phyloP scores from a whole-genome alignment of 441 rosid genomes.

The Arabidopsis hybrid region DNA sequence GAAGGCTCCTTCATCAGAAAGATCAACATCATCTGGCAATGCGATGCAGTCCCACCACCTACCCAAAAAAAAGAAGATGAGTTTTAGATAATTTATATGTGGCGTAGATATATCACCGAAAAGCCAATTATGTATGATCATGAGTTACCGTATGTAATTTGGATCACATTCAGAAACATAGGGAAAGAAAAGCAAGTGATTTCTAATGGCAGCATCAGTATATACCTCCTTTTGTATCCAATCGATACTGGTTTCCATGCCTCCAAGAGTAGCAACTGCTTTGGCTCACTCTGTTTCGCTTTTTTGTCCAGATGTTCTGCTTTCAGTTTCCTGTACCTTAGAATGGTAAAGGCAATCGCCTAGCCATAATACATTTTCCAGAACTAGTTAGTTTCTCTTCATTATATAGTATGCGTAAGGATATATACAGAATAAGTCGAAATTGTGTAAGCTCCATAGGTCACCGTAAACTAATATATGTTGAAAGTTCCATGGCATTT shows the following conservation, averaged over 20 bases:
- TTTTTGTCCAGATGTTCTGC: conserved; percentile 47
- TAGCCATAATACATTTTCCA: conserved; percentile 45
- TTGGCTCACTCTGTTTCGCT: conserved; percentile 42
- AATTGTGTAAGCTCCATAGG: neutral
- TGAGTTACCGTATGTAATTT: conserved; percentile 1
- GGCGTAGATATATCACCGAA: neutral
- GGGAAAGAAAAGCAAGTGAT: neutral
- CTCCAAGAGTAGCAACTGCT: conserved; percentile 70
- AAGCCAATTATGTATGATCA: neutral
- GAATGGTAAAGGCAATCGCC: conserved; percentile 75
- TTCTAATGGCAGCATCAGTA: conserved; percentile 8
- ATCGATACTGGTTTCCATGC: conserved; percentile 94
- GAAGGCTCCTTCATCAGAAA: conserved; percentile 70
- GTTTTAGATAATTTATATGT: neutral
- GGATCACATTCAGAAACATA: conserved; percentile 18
- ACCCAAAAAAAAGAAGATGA: conserved; percentile 10
- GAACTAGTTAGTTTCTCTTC: conserved; percentile 24
- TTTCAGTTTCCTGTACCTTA: conserved; percentile 77
- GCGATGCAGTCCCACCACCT: conserved; percentile 99
- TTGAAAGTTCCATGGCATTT: neutral
- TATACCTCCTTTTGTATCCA: conserved; percentile 86
- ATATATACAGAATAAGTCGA: neutral
- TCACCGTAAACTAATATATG: neutral
- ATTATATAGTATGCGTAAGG: neutral
- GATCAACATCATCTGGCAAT: conserved; percentile 84